Evolutionary conservation across 179 eudicot genomes (phyloP).

Genomic region (Gypsophila paniculata): DNA sequence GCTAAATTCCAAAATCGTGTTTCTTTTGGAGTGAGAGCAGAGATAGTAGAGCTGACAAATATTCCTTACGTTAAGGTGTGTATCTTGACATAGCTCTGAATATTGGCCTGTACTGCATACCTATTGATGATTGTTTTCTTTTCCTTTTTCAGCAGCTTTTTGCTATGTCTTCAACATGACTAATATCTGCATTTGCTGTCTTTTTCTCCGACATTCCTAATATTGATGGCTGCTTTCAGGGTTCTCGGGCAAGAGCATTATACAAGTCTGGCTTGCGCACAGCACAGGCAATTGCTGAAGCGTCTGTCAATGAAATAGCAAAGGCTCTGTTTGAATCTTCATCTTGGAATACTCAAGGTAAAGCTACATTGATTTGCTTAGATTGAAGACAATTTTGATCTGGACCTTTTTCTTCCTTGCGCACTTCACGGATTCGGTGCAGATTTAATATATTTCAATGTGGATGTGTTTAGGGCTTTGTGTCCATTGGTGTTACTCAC

Average conservation of each 20-base stretch:
- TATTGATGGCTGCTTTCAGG: slow-evolving; percentile 37
- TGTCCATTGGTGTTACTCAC: not conserved
- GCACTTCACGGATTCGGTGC: not conserved
- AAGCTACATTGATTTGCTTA: slow-evolving; percentile 14
- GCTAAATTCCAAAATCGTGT: slow-evolving; percentile 93
- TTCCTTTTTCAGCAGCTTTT: slow-evolving; percentile 12
- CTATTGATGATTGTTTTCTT: not conserved
- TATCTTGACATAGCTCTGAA: slow-evolving; percentile 10
- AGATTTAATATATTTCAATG: not conserved
- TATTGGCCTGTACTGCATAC: not conserved
- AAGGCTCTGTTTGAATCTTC: slow-evolving; percentile 94
- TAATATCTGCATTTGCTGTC: not conserved
- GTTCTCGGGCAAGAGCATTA: slow-evolving; percentile 94
- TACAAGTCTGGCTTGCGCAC: slow-evolving; percentile 94
- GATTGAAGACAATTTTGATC: not conserved
- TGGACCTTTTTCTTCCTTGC: not conserved
- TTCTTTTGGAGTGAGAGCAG: slow-evolving; percentile 98
- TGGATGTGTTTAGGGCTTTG: not conserved
- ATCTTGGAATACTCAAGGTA: slow-evolving; percentile 87
- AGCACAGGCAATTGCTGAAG: slow-evolving; percentile 89
- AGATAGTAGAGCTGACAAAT: slow-evolving; percentile 90
- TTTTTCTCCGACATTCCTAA: not conserved
- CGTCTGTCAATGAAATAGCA: slow-evolving; percentile 67
- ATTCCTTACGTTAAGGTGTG: slow-evolving; percentile 88
- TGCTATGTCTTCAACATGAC: slow-evolving; percentile 8